Evolutionary conservation across 176 grass and related monocot species (phyloP), one percentile per base, ranked within the genome.

Genomic region (Pontederia crassipes): DNA sequence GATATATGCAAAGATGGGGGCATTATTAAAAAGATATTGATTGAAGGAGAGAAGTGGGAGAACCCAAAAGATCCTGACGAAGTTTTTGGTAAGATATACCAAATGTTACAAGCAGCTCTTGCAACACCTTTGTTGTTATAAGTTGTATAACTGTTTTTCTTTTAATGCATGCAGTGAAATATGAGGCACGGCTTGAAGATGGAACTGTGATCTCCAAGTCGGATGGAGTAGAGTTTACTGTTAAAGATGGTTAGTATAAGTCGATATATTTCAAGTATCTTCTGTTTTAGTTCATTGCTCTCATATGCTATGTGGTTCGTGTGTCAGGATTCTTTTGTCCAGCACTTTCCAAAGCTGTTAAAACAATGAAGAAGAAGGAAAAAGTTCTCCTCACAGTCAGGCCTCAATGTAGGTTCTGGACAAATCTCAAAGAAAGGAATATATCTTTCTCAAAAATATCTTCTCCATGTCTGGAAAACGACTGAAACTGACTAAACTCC

Each of bases 1-100:
- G 88, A 93, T 62, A 93, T 99, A 54, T 89, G 82, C 68, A 93
- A 99, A 78, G 94, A 99, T 77, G 94, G 94, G 14, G 88, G 88
- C 24, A 69, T 99, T 66, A 74, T 89, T 35, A 98, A 89, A 80
- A 99, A 89, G 54, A 88, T 93, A 16, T 15, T 99, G 45, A 86
- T 77, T 28, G 82, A 86, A 71, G 94, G 94, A 24, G 85, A 89
- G 45, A 99, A 99, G 70, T 99, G 94, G 94, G 94, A 93, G 68
- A 99, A 81, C 61, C 88, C 84, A n/a, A 99, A 89, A 59, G 88
- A 99, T 71, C 82, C 71, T 0, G 92, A 93, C 64, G 88, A 99
- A 93, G 88, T 99, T 48, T 65, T 99, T 72, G 94, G 94, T 99
- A 86, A 55, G 28, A 55, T 74, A 0, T 11, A 40, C 32, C 1